phyloP scores from a whole-genome alignment of 2,329 filamentous ascomycete genomes.

The Diaporthe nobilis region DNA sequence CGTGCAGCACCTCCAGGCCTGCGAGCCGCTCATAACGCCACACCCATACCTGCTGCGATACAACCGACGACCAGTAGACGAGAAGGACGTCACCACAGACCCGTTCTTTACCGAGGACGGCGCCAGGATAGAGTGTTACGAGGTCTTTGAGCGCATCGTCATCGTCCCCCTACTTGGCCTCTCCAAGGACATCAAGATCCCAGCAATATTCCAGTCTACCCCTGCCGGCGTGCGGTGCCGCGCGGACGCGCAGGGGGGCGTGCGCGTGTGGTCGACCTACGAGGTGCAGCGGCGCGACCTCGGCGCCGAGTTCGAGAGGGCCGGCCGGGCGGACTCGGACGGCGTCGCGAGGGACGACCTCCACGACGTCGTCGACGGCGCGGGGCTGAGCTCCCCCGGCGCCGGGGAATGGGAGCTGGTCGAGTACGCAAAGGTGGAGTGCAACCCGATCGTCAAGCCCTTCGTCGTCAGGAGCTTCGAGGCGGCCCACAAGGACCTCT shows the following conservation, averaged over 20 bases:
- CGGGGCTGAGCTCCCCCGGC: constrained; percentile 23
- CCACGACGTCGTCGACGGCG: constrained; percentile 21
- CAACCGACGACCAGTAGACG: constrained; percentile 33
- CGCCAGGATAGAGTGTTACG: constrained; percentile 43
- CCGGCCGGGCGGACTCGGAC: constrained; percentile 43
- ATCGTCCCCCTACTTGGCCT: constrained; percentile 56
- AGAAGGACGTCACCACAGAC: constrained; percentile 41
- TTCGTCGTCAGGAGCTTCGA: constrained; percentile 53
- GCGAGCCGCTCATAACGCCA: constrained; percentile 41
- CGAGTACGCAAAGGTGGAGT: constrained; percentile 52
- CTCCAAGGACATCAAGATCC: constrained; percentile 56
- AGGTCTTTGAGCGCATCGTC: constrained; percentile 53
- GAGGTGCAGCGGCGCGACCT: constrained; percentile 47
- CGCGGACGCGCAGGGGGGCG: constrained; percentile 59
- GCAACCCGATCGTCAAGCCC: constrained; percentile 51
- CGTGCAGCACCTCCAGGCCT: constrained; percentile 51
- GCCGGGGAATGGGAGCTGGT: constrained; percentile 51
- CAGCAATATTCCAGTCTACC: constrained; percentile 60
- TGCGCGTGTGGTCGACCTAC: constrained; percentile 58
- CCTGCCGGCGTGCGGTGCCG: constrained; percentile 58
- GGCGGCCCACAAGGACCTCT: constrained; percentile 50
- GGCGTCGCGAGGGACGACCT: constrained; percentile 1
- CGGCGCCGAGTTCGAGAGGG: constrained; percentile 33
- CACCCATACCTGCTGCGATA: constrained; percentile 40
- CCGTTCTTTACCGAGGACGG: constrained; percentile 43